Percentiles rank a stretch among this genome's conserved stretches.
Conservation (phyloP, 1,139 yeast species). For the Kodamaea arcana region DNA sequence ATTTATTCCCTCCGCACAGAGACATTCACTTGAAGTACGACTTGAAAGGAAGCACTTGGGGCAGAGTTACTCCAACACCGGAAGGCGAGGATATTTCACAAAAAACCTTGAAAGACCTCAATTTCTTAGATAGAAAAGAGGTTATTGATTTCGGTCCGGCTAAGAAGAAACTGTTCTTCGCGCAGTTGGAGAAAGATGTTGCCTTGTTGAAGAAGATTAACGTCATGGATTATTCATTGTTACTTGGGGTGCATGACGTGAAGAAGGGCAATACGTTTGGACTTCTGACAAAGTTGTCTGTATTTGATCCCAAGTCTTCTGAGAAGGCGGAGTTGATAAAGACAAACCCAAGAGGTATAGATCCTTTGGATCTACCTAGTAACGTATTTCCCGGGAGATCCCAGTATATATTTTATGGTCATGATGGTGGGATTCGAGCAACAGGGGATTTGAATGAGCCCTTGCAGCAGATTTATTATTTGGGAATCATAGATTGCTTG, state of each 20-base stretch:
- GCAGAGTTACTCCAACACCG: slow-evolving; percentile 53
- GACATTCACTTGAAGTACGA: slow-evolving; percentile 86
- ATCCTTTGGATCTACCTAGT: slow-evolving; percentile 42
- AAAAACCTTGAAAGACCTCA: slow-evolving; percentile 72
- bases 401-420: slow-evolving; percentile 63
- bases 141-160: slow-evolving; percentile 68
- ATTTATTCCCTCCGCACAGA: slow-evolving; percentile 90
- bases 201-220: slow-evolving; percentile 64
- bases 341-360: slow-evolving; percentile 46
- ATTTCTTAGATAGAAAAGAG: slow-evolving; percentile 72
- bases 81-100: slow-evolving; percentile 22
- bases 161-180: slow-evolving; percentile 54
- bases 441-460: slow-evolving; percentile 65
- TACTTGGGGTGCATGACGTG: slow-evolving; percentile 83
- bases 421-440: slow-evolving; percentile 83
- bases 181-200: slow-evolving; percentile 76
- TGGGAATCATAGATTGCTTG: slow-evolving; percentile 92
- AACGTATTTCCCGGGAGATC: slow-evolving; percentile 49
- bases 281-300: slow-evolving; percentile 33
- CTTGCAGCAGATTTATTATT: slow-evolving; percentile 68
- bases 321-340: slow-evolving; percentile 40
- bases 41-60: slow-evolving; percentile 89
- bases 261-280: slow-evolving; percentile 46
- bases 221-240: slow-evolving; percentile 92
- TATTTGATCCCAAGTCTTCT: slow-evolving; percentile 45